Base-by-base conservation (phyloP, 495 filamentous ascomycete genomes). In the Hypoxylon fragiforme region DNA sequence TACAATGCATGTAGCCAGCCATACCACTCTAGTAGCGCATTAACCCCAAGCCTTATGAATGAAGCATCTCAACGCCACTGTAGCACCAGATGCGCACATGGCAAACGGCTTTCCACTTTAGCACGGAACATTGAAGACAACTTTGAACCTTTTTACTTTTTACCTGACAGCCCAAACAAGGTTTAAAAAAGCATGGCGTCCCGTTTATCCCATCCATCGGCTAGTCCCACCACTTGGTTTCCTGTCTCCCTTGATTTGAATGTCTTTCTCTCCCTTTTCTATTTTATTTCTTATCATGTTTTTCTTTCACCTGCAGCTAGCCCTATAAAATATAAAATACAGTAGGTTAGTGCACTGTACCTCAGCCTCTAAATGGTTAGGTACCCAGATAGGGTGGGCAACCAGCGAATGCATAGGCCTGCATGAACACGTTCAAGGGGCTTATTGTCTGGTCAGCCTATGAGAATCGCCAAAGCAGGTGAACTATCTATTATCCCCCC, bases 351-450 rank as follows among this genome's bases (percentile, higher is more conserved):
- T n/a, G n/a, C n/a, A n/a, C n/a, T n/a, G n/a, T n/a, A n/a, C n/a
- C n/a, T n/a, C n/a, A n/a, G n/a, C n/a, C n/a, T n/a, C n/a, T n/a
- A n/a, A n/a, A n/a, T n/a, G n/a, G n/a, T n/a, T n/a, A n/a, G n/a
- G n/a, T n/a, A n/a, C n/a, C n/a, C n/a, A n/a, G n/a, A n/a, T n/a
- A n/a, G 46, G 35, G 18, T 43, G 28, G 36, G 18, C 14, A 39
- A 50, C 42, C 50, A 41, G 21, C 36, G 26, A 51, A 35, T 44
- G 41, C 40, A 57, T 48, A n/a, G 48, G 55, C 58, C 48, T 57
- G 58, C 58, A 62, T 62, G 58, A 62, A 62, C 58, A 44, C 19
- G 37, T 30, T 36, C 47, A 43, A 57, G 52, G 58, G 57, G 37
- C 47, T 48, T n/a, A n/a, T 36, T 18, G 4, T 28, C 32, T 56